Evolutionary conservation across 2,329 filamentous ascomycete species (phyloP), one percentile per base, ranked within the genome.

Genomic region (Neonectria ditissima): DNA sequence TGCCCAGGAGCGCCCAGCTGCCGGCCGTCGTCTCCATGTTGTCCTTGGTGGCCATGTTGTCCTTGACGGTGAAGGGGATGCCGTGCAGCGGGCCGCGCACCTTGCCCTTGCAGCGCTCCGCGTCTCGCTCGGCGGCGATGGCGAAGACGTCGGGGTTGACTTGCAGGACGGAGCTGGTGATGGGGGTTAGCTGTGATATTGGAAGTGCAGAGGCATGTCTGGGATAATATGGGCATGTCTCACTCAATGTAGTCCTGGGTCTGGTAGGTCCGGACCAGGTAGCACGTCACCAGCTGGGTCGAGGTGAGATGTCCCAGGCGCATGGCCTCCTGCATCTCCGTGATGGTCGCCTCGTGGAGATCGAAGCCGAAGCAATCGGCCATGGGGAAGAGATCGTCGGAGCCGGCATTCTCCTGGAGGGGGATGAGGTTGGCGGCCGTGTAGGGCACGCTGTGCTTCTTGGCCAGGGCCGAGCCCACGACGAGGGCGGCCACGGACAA

Each of bases 1-100:
- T 88, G 1, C 91, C 91, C 1, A 91, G 76, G 0, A 94, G 82
- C 18, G 88, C 88, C 84, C 82, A 89, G 71, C 84, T 88, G 1
- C 92, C 92, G 1, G 91, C 91, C 0, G 91, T 93, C 0, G 91
- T 94, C 73, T 93, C 85, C 84, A 94, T 90, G 73, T 90, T 91
- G 74, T 94, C 91, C 77, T 94, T 94, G 66, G 92, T 86, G 7
- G 90, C 81, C 74, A 92, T 91, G 62, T 74, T 74, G 63, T 73
- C 91, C 77, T 94, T 94, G 67, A 93, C 86, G 2, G 91, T 81
- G 74, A 92, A 92, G 0, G 92, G 91, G 45, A 94, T 92, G 3
- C 91, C 91, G 74, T 94, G 91, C 1, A 94, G 82, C 1, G 87
- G 87, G 1, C 90, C 86, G n/a, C 89, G 84, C 10, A 89, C 75